Conservation (phyloP, 306 rosid species). For the Oxytropis ochrocephala region DNA sequence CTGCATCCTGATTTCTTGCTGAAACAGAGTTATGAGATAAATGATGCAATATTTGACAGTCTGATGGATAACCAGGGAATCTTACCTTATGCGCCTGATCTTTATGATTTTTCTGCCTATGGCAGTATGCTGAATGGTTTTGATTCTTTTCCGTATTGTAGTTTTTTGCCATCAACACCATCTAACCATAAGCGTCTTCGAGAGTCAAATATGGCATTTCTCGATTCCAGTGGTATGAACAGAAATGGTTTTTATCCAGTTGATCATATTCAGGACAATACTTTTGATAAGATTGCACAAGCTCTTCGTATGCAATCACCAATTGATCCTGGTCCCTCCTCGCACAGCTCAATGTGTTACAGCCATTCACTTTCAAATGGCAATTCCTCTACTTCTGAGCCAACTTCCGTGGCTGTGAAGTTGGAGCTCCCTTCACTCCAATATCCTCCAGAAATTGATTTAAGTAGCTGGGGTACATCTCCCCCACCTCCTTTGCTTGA, state of each 20-base stretch:
- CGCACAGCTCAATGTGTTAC: conserved; percentile 40
- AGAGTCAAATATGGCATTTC: conserved; percentile 50
- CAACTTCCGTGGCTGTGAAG: conserved; percentile 70
- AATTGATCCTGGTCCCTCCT: conserved; percentile 48
- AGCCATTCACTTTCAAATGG: conserved; percentile 90
- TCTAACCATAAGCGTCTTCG: conserved; percentile 60
- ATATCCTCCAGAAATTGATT: conserved; percentile 85
- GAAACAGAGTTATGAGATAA: conserved; percentile 46
- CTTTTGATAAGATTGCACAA: conserved; percentile 37
- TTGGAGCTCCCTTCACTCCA: conserved; percentile 99
- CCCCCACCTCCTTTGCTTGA: conserved; percentile 58
- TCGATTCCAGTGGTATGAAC: conserved; percentile 37
- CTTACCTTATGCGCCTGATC: conserved; percentile 47
- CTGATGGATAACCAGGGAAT: conserved; percentile 45
- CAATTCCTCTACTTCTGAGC: conserved; percentile 86
- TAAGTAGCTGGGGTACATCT: conserved; percentile 71
- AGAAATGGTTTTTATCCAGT: conserved; percentile 39
- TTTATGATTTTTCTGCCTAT: conserved; percentile 43
- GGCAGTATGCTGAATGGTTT: conserved; percentile 48
- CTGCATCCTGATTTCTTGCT: conserved; percentile 43
- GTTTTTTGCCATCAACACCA: conserved; percentile 38
- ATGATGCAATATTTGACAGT: conserved; percentile 52
- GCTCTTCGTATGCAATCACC: conserved; percentile 46
- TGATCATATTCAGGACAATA: conserved; percentile 40
- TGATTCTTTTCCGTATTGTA: conserved; percentile 59